Evolutionary conservation across 1,139 yeast genomes (phyloP), one percentile per base, ranked within the genome.

Genomic region (Blastobotrys illinoisensis): DNA sequence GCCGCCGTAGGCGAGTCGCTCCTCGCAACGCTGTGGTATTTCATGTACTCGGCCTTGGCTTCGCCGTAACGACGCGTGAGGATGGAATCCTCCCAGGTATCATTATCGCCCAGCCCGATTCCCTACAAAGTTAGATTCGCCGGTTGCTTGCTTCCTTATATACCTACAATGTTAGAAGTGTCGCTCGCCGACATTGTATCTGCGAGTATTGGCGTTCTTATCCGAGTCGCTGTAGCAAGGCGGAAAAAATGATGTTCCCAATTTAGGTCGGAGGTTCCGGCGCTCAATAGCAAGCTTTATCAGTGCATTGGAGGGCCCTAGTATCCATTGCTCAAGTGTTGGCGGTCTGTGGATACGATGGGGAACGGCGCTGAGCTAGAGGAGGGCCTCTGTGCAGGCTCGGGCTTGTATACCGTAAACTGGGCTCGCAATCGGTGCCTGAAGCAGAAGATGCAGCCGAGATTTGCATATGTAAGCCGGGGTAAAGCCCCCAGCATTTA

Each of bases 21-120:
- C 21, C 19, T 24, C 44, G 47, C 60, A 18, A 57, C 2, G 13
- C 60, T 50, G 52, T 61, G 64, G 36, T 58, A 60, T 53, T 58
- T 60, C 57, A 62, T 58, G 54, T 66, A 66, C 55, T 66, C 69
- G 14, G 59, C 61, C 24, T 59, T 55, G 9, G 65, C 60, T 6
- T 54, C 53, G 14, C 65, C 64, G 68, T 69, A 66, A 11, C 59
- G 54, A 21, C 50, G 40, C 18, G 64, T 58, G 18, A 66, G 56
- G 21, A 54, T 50, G n/a, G 59, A 47, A 50, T 66, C 70, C 49
- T 66, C 70, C 69, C 69, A 66, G 3, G 57, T 57, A 44, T 64
- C 67, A 40, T 59, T 52, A 44, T 56, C 60, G 11, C 28, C 46
- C 21, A 59, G 51, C 51, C 59, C 58, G 32, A 60, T 54, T 36